These are phyloP conservation scores for Pythium utonaiense DNA, from an alignment of 352 stramenopile genomes.

Conservation along the genomic window DNA sequence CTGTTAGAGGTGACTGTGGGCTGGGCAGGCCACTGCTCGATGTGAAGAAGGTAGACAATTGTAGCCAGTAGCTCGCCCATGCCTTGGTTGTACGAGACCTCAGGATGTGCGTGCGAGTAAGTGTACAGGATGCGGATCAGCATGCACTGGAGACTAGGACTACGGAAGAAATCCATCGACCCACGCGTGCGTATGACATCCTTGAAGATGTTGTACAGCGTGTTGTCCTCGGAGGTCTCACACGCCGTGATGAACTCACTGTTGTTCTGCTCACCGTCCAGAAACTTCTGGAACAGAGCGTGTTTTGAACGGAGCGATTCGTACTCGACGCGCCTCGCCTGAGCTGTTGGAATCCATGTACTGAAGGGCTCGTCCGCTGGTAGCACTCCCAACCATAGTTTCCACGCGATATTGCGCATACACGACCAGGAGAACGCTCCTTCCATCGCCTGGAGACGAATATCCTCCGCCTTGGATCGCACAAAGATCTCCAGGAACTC, in stretches of 20 bases:
- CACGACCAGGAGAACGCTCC: slow-evolving; percentile 69
- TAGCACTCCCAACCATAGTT: slow-evolving; percentile 63
- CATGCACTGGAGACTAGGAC: slow-evolving; percentile 41
- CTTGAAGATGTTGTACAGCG: slow-evolving; percentile 71
- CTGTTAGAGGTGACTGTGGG: neutral
- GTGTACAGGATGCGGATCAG: slow-evolving; percentile 69
- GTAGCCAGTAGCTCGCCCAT: slow-evolving; percentile 78
- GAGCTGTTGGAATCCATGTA: slow-evolving; percentile 34
- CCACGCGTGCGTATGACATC: slow-evolving; percentile 64
- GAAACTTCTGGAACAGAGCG: slow-evolving; percentile 29
- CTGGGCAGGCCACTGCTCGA: slow-evolving; percentile 55
- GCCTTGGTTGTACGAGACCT: slow-evolving; percentile 75
- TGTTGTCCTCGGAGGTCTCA: slow-evolving; percentile 43
- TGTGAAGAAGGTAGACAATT: slow-evolving; percentile 62
- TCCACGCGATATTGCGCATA: slow-evolving; percentile 68
- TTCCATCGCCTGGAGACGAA: slow-evolving; percentile 50
- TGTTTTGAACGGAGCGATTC: slow-evolving; percentile 29
- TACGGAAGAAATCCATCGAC: slow-evolving; percentile 57
- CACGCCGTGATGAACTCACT: slow-evolving; percentile 48
- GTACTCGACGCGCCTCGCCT: slow-evolving; percentile 46
- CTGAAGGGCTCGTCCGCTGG: slow-evolving; percentile 42
- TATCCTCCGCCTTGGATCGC: slow-evolving; percentile 41
- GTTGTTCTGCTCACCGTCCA: slow-evolving; percentile 28
- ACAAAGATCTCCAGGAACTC: slow-evolving; percentile 78
- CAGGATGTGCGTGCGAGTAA: slow-evolving; percentile 57